These are phyloP conservation scores for Entelexis paramagnoliae DNA, from an alignment of 1,139 yeast genomes.

Conservation along the genomic window DNA sequence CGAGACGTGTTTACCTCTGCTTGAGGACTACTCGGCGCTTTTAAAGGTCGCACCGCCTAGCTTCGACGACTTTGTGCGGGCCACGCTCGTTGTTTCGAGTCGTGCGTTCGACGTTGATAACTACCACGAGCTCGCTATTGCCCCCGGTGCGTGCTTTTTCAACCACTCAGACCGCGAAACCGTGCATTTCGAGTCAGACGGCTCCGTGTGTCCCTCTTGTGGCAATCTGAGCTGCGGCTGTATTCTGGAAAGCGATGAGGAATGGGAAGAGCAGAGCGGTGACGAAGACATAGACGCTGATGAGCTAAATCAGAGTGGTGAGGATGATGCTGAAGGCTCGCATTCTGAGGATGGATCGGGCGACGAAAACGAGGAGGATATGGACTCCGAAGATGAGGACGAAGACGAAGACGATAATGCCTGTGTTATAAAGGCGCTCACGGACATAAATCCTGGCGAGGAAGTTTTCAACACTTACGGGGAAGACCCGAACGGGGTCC, in stretches of 20 bases:
- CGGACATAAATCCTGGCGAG: constrained; percentile 37
- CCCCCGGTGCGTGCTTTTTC: constrained; percentile 86
- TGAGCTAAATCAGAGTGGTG: constrained; percentile 2
- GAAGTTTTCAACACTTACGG: constrained; percentile 78
- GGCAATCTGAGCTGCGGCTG: constrained; percentile 46
- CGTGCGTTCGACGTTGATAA: constrained; percentile 73
- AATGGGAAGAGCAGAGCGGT: constrained; percentile 24
- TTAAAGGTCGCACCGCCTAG: constrained; percentile 28
- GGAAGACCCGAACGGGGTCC: constrained; percentile 51
- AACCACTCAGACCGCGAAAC: constrained; percentile 53
- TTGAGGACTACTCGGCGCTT: constrained; percentile 32
- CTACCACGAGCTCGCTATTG: constrained; percentile 62
- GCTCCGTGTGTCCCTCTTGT: constrained; percentile 61
- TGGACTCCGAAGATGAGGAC: neutral
- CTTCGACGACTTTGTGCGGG: constrained; percentile 29
- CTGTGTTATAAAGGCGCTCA: constrained; percentile 37
- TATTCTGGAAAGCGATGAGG: constrained; percentile 29
- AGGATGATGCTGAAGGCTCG: neutral
- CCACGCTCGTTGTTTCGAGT: constrained; percentile 45
- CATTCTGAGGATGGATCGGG: neutral
- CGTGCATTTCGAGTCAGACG: constrained; percentile 65
- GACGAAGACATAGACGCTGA: constrained; percentile 22
- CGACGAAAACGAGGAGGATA: neutral
- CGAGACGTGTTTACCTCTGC: constrained; percentile 1
- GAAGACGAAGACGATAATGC: constrained; percentile 26